phyloP scores from a whole-genome alignment of 345 rosid species.

The Eucalyptus marginata region DNA sequence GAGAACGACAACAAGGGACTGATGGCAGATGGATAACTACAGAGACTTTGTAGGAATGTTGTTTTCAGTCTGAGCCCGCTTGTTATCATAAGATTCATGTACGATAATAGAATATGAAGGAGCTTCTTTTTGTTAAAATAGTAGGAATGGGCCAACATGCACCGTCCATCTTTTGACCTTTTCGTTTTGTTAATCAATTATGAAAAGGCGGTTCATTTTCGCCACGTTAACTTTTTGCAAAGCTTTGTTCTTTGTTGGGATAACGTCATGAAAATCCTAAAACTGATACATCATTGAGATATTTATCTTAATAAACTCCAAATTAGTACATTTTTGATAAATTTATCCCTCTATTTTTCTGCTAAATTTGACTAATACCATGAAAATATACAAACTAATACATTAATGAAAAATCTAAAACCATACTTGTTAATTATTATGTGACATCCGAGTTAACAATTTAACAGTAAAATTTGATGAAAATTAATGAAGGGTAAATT shows the following conservation, averaged over 20 bases:
- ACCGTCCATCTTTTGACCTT: neutral
- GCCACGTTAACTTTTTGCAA: neutral
- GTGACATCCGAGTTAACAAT: rapidly evolving
- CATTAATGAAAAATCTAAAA: too few relatives aligned
- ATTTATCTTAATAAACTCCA: too few relatives aligned
- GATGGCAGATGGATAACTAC: neutral
- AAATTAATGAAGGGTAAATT: neutral
- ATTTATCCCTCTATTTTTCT: too few relatives aligned
- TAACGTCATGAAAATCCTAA: too few relatives aligned
- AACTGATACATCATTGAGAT: too few relatives aligned
- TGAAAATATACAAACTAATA: too few relatives aligned
- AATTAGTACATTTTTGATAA: too few relatives aligned
- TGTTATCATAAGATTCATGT: neutral
- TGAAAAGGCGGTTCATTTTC: neutral
- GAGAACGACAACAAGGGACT: neutral
- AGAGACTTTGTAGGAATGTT: neutral
- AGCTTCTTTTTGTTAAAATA: neutral
- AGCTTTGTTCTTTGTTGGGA: neutral
- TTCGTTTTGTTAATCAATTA: neutral
- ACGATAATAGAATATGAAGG: neutral
- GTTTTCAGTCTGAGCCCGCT: neutral
- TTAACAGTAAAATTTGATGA: rapidly evolving
- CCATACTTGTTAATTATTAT: rapidly evolving
- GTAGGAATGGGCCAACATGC: neutral
- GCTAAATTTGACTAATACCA: too few relatives aligned